Evolutionary conservation across 2,329 filamentous ascomycete species (phyloP), one percentile per base, ranked within the genome.

Genomic region (Botrytis pseudocinerea): DNA sequence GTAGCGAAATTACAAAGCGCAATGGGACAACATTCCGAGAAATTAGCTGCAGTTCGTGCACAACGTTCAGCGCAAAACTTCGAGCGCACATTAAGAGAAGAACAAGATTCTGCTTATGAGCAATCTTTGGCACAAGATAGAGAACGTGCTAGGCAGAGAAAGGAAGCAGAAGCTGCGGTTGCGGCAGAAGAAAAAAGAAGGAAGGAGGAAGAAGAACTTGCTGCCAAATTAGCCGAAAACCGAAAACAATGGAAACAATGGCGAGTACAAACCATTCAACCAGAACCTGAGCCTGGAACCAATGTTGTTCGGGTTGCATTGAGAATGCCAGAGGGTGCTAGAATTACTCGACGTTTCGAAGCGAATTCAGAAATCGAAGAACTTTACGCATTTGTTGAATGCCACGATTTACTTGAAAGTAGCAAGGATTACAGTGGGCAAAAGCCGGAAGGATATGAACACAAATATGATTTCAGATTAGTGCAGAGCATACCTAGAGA

Each of bases 381-480:
- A 88, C 97, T 2, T 88, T 97, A 98, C 82, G 96, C 95, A 0
- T 98, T 97, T 83, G 94, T 98, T 3, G 96, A 99, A 80, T 98
- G 95, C 83, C 91, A 94, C 80, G 90, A 93, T 70, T 78, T 92
- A 9, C 78, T 94, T 4, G 82, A 87, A 51, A 82, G 83, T 2
- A 82, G 80, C 12, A 60, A 69, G 14, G 69, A 75, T 9, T 74
- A 78, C 28, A 70, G 75, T 22, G 74, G 70, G 22, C 79, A 74
- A 46, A 74, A 89, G 77, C 93, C 94, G 0, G 84, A 86, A 35
- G 88, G 84, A 20, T 98, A 96, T 80, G 85, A 90, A 76, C 95
- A 98, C 81, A 85, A 90, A 77, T 99, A 96, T 83, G 84, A 84
- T n/a, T 99, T 99, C 82, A 88, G 88, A 73, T 89, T 99, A 62